These are phyloP conservation scores for Neoscytalidium dimidiatum DNA, from an alignment of 2,329 filamentous ascomycete genomes.

Conservation along the genomic window DNA sequence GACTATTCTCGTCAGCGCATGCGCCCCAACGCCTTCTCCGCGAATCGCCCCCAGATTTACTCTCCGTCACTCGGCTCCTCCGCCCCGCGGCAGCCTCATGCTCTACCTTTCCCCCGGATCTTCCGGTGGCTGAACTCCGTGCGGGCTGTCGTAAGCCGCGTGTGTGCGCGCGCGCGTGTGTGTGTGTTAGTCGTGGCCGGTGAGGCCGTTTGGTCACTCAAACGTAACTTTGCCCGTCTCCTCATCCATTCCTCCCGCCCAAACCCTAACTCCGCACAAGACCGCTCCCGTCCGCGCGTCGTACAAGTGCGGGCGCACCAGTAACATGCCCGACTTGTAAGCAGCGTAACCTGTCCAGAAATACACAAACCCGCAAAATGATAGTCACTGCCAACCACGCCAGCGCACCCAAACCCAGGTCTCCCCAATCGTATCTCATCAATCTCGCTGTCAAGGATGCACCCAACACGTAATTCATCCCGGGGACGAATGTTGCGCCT, in stretches of 20 bases:
- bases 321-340: not conserved
- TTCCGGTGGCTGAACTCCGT: not conserved
- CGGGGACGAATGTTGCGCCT: not conserved
- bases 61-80: conserved; percentile 16
- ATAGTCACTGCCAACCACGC: not conserved
- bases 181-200: not conserved
- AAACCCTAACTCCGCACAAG: not conserved
- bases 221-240: conserved; percentile 2
- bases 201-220: conserved; percentile 1
- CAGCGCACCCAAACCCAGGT: not conserved
- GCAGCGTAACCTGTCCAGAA: not conserved
- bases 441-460: not conserved
- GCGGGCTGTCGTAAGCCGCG: conserved; percentile 6
- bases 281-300: not conserved
- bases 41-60: conserved; percentile 10
- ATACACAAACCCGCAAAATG: not conserved
- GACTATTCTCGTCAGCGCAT: not conserved
- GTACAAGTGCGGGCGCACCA: conserved; percentile 15
- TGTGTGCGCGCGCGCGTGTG: not conserved
- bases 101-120: not conserved
- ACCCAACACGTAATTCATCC: not conserved
- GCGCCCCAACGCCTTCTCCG: conserved; percentile 2
- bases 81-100: conserved; percentile 3
- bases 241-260: not conserved
- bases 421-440: not conserved